These are phyloP conservation scores for Przewalskia tangutica DNA, from an alignment of 257 asterid species.

Conservation along the genomic window DNA sequence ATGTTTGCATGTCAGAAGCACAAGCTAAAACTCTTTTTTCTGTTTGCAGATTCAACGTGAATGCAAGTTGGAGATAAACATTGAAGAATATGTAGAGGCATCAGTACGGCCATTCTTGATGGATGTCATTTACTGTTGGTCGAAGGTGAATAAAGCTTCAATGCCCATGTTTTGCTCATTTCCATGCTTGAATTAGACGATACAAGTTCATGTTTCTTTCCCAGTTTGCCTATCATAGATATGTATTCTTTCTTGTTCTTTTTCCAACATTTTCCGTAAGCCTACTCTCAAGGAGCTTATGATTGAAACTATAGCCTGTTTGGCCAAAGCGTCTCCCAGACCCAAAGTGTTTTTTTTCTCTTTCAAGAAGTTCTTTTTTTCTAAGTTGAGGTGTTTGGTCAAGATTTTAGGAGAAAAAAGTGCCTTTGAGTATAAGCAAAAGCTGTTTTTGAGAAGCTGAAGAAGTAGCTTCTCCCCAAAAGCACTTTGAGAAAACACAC, in stretches of 20 bases:
- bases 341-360: too few species aligned
- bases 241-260: not conserved
- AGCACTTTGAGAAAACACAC: too few species aligned
- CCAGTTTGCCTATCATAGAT: not conserved
- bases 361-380: too few species aligned
- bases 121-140: conserved; percentile 98
- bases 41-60: conserved; percentile 86
- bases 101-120: conserved; percentile 78
- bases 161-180: not conserved
- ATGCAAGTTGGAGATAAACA: conserved; percentile 84
- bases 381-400: too few species aligned
- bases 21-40: not conserved
- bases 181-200: not conserved
- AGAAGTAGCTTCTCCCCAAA: too few species aligned
- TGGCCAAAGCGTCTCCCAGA: too few species aligned
- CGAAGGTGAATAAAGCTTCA: conserved; percentile 52
- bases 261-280: not conserved
- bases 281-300: not conserved
- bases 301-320: not conserved
- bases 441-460: too few species aligned
- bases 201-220: not conserved
- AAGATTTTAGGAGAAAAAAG: too few species aligned
- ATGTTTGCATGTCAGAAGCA: not conserved
- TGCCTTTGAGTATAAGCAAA: too few species aligned
- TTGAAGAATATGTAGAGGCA: conserved; percentile 95